These are phyloP conservation scores for Microcera coccophila DNA, from an alignment of 2,329 filamentous ascomycete genomes.

Conservation along the genomic window DNA sequence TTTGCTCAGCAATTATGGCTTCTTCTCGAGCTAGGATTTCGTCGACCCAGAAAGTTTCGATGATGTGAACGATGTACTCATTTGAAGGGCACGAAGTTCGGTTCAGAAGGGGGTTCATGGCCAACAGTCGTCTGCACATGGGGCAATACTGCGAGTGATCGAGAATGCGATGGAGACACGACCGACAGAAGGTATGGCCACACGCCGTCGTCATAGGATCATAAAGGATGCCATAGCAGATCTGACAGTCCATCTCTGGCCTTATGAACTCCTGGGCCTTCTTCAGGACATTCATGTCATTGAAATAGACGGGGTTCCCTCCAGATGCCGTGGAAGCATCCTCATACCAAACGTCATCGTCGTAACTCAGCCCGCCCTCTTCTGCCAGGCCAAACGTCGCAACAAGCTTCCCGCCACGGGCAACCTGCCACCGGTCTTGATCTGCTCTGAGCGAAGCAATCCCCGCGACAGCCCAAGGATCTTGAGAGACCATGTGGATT, in stretches of 20 bases:
- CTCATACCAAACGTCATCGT: slow-evolving; percentile 52
- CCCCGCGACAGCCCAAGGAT: slow-evolving; percentile 40
- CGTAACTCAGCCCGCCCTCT: slow-evolving; percentile 54
- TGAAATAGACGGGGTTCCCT: slow-evolving; percentile 27
- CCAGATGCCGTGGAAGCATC: slow-evolving; percentile 25
- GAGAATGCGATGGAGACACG: slow-evolving; percentile 70
- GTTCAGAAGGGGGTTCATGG: slow-evolving; percentile 43
- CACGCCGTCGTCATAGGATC: slow-evolving; percentile 82
- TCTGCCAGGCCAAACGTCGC: slow-evolving; percentile 65
- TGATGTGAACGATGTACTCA: slow-evolving; percentile 56
- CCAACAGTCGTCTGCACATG: slow-evolving; percentile 66
- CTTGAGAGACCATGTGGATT: slow-evolving; percentile 36
- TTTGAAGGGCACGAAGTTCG: slow-evolving; percentile 53
- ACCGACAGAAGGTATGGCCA: slow-evolving; percentile 84
- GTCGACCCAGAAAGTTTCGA: slow-evolving; percentile 66
- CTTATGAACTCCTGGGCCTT: slow-evolving; percentile 59
- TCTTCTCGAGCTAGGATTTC: slow-evolving; percentile 56
- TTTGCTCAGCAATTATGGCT: slow-evolving; percentile 54
- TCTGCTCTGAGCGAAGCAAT: slow-evolving; percentile 37
- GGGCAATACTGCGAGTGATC: slow-evolving; percentile 78
- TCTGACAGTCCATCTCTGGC: slow-evolving; percentile 78
- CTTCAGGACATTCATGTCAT: slow-evolving; percentile 35
- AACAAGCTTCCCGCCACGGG: slow-evolving; percentile 56
- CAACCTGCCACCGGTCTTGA: slow-evolving; percentile 24
- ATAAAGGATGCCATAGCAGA: slow-evolving; percentile 78